A percentile compares a stretch with the other conserved stretches of the same genome.
These are phyloP conservation scores for Solanum stenotomum DNA, from an alignment of 257 asterid species.

Conservation along the genomic window DNA sequence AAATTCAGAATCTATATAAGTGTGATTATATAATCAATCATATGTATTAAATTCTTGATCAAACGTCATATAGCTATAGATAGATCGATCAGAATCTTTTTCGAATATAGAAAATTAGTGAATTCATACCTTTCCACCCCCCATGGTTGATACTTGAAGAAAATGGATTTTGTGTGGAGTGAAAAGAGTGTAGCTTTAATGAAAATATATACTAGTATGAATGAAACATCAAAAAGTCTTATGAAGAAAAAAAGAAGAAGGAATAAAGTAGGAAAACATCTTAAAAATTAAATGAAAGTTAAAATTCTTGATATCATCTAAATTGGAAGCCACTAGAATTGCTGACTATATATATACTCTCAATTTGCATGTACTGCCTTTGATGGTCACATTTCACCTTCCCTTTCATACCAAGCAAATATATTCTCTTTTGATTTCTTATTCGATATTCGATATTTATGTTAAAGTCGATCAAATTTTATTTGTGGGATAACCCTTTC, in stretches of 20 bases:
- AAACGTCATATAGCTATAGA: neutral
- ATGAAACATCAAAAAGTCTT: no score
- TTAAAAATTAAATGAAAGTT: no score
- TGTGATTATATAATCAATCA: no score
- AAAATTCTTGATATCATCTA: no score
- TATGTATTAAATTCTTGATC: neutral
- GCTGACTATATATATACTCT: neutral
- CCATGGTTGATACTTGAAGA: neutral
- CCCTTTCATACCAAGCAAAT: neutral
- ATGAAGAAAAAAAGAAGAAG: no score
- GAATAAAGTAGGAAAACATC: no score
- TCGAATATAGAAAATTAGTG: neutral
- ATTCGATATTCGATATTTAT: no score
- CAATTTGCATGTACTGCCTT: neutral
- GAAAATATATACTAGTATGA: neutral
- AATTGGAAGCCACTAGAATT: no score
- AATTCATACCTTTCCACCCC: neutral
- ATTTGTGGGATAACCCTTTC: fast-evolving
- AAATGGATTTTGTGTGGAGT: neutral
- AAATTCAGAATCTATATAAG: no score
- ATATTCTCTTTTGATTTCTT: neutral
- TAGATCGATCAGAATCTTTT: neutral
- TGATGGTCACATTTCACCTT: neutral
- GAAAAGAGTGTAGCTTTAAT: neutral
- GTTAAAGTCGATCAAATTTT: no score